A percentile compares a stretch with the other conserved stretches of the same genome.
These are phyloP conservation scores for Auricularia sp. DNA, from an alignment of 768 basidiomycete species.

Conservation along the genomic window DNA sequence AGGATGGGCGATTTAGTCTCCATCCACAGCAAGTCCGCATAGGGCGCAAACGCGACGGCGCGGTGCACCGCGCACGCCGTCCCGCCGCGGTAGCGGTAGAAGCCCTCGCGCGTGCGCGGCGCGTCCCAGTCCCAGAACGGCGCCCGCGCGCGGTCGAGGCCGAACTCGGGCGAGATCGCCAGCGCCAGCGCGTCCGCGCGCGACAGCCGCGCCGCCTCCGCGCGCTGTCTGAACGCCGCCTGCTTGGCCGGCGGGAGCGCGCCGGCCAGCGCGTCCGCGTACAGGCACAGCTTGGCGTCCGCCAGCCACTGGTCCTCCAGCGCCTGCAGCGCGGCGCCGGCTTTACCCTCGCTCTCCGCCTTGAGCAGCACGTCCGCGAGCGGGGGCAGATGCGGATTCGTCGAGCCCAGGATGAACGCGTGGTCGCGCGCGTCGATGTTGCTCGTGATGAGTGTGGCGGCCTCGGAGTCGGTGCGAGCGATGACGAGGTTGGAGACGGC, in stretches of 20 bases:
- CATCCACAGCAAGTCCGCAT: slow-evolving; percentile 91
- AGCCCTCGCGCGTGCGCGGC: slow-evolving; percentile 90
- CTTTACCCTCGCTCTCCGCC: slow-evolving; percentile 74
- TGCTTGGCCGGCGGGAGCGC: slow-evolving; percentile 44
- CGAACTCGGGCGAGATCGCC: slow-evolving; percentile 64
- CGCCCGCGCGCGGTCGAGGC: slow-evolving; percentile 40
- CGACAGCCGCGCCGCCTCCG: slow-evolving; percentile 48
- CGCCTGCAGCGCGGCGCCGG: slow-evolving; percentile 69
- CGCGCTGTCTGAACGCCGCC: slow-evolving; percentile 44
- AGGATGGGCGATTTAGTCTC: slow-evolving; percentile 94
- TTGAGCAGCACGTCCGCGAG: slow-evolving; percentile 74
- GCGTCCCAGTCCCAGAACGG: slow-evolving; percentile 96
- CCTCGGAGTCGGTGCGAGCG: slow-evolving; percentile 94
- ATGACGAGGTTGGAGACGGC: slow-evolving; percentile 91
- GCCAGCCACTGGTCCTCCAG: slow-evolving; percentile 84
- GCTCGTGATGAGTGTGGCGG: slow-evolving; percentile 90
- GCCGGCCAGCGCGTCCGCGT: slow-evolving; percentile 58
- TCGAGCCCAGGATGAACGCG: slow-evolving; percentile 87
- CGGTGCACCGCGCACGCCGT: slow-evolving; percentile 91
- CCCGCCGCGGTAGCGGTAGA: slow-evolving; percentile 94
- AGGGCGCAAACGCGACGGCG: slow-evolving; percentile 86
- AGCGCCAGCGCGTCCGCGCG: slow-evolving; percentile 47
- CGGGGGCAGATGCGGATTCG: slow-evolving; percentile 59
- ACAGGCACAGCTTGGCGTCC: slow-evolving; percentile 71
- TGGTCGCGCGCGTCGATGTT: slow-evolving; percentile 99